Conservation (phyloP, 2,329 filamentous ascomycete genomes). For the Cadophora sp. region DNA sequence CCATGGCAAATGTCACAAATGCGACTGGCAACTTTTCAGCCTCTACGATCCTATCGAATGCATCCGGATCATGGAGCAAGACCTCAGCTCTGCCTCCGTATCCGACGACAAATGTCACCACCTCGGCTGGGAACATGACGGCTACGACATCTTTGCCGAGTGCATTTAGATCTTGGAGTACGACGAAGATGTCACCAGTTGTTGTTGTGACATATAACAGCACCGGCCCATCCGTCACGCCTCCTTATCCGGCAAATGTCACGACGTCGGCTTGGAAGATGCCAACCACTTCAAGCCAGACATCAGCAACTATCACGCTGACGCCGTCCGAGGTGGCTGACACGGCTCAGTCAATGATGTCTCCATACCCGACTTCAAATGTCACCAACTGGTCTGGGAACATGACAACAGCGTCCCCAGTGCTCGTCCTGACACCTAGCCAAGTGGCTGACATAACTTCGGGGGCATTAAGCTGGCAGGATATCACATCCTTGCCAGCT, state of each 20-base stretch:
- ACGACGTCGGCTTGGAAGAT: neutral
- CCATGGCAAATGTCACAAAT: neutral
- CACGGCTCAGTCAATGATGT: neutral
- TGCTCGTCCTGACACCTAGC: neutral
- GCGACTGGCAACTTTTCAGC: neutral
- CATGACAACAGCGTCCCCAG: neutral
- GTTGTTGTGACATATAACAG: neutral
- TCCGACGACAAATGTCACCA: neutral
- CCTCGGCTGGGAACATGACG: neutral
- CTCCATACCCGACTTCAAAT: neutral
- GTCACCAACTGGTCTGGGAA: neutral
- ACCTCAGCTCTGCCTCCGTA: neutral
- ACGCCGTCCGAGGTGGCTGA: neutral
- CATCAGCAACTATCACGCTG: too few relatives aligned
- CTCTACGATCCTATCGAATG: neutral
- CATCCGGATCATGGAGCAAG: neutral
- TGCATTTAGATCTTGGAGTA: neutral
- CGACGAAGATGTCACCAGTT: neutral
- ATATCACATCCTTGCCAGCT: neutral
- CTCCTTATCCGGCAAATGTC: neutral
- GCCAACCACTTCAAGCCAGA: neutral
- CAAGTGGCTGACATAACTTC: conserved; percentile 1
- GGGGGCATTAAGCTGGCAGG: neutral
- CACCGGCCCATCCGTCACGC: too few relatives aligned
- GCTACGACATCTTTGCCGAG: neutral